phyloP scores from a whole-genome alignment of 2,329 filamentous ascomycete species.

The Trichoderma gracile region DNA sequence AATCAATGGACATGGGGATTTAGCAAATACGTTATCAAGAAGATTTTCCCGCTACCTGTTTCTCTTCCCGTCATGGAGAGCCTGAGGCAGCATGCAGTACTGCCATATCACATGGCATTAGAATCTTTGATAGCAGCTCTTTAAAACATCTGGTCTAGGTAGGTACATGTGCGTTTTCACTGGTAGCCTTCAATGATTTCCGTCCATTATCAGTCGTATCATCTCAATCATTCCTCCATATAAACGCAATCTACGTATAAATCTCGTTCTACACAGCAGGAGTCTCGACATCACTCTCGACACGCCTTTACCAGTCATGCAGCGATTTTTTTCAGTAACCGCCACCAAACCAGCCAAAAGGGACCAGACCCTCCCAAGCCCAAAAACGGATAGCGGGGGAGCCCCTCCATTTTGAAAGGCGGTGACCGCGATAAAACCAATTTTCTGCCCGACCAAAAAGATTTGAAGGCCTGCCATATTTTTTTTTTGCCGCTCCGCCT shows the following conservation, averaged over 20 bases:
- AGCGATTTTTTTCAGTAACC: not conserved
- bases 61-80: not conserved
- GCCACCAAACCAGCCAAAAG: constrained; percentile 21
- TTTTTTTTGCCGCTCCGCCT: constrained; percentile 13
- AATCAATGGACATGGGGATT: no score
- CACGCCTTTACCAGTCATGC: no score
- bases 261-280: no score
- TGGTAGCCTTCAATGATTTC: no score
- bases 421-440: constrained; percentile 34
- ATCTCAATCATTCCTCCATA: no score
- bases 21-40: not conserved
- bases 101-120: not conserved
- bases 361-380: not conserved
- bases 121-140: not conserved
- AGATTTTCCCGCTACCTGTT: not conserved
- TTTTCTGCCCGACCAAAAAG: constrained; percentile 36
- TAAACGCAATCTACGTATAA: no score
- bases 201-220: no score
- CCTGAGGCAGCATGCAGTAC: not conserved
- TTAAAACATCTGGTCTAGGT: no score
- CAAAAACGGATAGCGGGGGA: constrained; percentile 24
- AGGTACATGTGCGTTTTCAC: no score
- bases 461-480: constrained; percentile 27
- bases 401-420: constrained; percentile 27
- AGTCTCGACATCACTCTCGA: not conserved